A percentile compares a stretch with the other conserved stretches of the same genome.
These are phyloP conservation scores for Haematococcus lacustris DNA, from an alignment of 139 green algal genomes.

Conservation along the genomic window DNA sequence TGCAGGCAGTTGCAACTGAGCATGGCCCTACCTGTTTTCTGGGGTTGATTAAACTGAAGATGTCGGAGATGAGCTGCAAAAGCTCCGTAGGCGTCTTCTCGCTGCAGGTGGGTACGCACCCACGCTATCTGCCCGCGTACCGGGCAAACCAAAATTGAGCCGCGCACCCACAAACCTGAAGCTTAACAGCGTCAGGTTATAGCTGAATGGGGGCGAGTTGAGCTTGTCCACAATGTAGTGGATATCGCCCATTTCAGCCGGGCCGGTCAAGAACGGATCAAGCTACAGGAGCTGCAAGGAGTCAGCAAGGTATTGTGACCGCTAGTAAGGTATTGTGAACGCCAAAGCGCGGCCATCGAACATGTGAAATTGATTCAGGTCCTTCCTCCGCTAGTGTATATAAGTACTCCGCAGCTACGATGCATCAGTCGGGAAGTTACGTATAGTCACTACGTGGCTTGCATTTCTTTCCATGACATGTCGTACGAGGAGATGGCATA, in stretches of 20 bases:
- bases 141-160: neutral
- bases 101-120: constrained; percentile 12
- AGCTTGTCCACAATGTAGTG: constrained; percentile 56
- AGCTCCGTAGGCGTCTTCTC: constrained; percentile 42
- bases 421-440: too few relatives aligned
- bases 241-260: constrained; percentile 36
- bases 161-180: constrained; percentile 35
- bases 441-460: too few relatives aligned
- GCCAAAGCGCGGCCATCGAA: too few relatives aligned
- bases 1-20: neutral
- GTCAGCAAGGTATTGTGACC: too few relatives aligned
- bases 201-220: constrained; percentile 37
- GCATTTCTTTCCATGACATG: too few relatives aligned
- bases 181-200: constrained; percentile 33
- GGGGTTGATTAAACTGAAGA: constrained; percentile 40
- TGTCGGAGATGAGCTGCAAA: constrained; percentile 46
- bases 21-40: constrained; percentile 39
- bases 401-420: too few relatives aligned
- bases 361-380: too few relatives aligned
- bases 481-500: too few relatives aligned
- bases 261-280: too few relatives aligned
- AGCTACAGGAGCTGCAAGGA: too few relatives aligned
- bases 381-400: too few relatives aligned
- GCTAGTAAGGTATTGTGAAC: too few relatives aligned
- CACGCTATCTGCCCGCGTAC: neutral